phyloP scores from a whole-genome alignment of 2,329 filamentous ascomycete species.

The Fusarium sp. region DNA sequence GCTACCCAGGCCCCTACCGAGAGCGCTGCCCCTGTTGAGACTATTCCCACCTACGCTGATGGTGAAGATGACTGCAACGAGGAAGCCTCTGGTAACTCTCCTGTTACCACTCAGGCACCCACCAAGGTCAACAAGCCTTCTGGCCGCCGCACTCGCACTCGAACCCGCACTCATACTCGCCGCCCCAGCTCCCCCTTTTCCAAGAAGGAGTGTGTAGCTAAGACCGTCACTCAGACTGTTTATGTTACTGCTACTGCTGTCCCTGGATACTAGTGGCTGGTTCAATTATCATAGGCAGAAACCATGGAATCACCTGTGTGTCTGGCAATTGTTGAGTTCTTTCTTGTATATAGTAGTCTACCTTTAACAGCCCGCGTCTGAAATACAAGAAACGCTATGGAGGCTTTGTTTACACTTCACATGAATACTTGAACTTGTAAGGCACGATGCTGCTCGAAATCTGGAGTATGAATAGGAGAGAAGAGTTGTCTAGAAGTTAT shows the following conservation, averaged over 20 bases:
- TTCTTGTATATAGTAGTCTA: conserved; percentile 23
- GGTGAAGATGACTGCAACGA: conserved; percentile 15
- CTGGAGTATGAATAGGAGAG: not conserved
- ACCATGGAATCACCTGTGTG: not conserved
- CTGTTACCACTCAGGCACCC: not conserved
- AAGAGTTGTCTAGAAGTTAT: not conserved
- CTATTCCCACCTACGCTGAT: not conserved
- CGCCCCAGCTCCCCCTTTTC: conserved; percentile 9
- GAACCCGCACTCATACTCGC: conserved; percentile 13
- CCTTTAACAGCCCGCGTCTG: not conserved
- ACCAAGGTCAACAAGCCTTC: conserved; percentile 21
- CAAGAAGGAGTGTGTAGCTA: conserved; percentile 18
- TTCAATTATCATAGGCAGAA: not conserved
- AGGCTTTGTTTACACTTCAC: not conserved
- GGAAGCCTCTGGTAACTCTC: conserved; percentile 8
- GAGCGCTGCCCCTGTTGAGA: not conserved
- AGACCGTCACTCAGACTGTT: conserved; percentile 36
- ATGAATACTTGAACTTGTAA: not conserved
- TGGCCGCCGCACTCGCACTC: conserved; percentile 17
- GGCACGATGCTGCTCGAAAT: not conserved
- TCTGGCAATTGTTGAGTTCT: not conserved
- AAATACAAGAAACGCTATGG: not conserved
- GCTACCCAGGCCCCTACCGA: not conserved
- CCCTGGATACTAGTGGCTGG: conserved; percentile 9
- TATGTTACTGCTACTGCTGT: conserved; percentile 37